Evolutionary conservation across 345 rosid genomes (phyloP), one percentile per base, ranked within the genome.

Genomic region (Boechera stricta): DNA sequence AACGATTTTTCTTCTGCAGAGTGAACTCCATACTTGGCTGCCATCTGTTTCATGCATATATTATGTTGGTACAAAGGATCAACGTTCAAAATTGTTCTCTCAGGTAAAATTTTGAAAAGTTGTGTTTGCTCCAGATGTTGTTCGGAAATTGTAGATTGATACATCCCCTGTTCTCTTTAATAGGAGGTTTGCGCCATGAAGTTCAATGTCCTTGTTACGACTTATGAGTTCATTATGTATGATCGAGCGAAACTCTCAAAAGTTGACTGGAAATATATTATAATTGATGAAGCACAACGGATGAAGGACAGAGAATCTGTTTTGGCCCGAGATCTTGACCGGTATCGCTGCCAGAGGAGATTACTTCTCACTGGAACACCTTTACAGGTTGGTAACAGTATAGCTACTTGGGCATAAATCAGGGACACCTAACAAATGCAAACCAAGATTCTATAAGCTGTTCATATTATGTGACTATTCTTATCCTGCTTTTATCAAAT

Each of bases 221-320:
- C 99, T 54, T 96, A 96, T 75, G 99, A 96, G 79, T 96, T 96
- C 82, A 91, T 96, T 83, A 96, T 96, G 99, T 93, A 88, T 77
- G 99, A 96, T 63, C 98, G 97, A 38, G 79, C 99, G 31, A 96
- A 96, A 87, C 96, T 96, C 51, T 93, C 99, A 77, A 96, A 88
- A 88, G 76, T 96, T 75, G 98, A 96, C 73, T 96, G 99, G 99
- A 96, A 91, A 79, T 96, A 96, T 75, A 96, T 96, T 68, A 80
- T 96, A 83, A 96, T 96, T 78, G 99, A 96, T 77, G 99, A 96
- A 84, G 99, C 99, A 73, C 99, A 96, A 69, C 86, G 99, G 79
- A 96, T 96, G 98, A 96, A 96, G 80, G 99, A 96, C 82, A 87
- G 99, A 69, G 98, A 96, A 80, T 96, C 99, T 35, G 99, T 96